Conservation (phyloP, 1,284 basidiomycete genomes). For the Phellinidium pouzarii region DNA sequence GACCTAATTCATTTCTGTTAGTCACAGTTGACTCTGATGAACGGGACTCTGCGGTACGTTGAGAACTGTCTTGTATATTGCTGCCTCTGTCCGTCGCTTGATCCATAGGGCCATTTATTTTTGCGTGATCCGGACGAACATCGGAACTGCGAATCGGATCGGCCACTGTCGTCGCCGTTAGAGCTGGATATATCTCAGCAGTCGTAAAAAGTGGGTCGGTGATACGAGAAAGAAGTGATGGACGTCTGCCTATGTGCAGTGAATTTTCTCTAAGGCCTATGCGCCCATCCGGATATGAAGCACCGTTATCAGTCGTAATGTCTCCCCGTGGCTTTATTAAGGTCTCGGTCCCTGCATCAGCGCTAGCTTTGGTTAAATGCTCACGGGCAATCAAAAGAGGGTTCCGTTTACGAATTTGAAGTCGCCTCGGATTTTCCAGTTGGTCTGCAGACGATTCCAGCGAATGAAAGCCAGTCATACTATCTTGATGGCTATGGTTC, state of each 20-base stretch:
- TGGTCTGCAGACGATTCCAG: neutral
- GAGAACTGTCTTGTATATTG: neutral
- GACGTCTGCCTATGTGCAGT: neutral
- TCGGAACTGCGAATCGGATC: neutral
- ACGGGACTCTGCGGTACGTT: neutral
- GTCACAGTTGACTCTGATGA: neutral
- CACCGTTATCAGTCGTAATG: neutral
- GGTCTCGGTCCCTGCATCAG: neutral
- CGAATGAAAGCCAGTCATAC: neutral
- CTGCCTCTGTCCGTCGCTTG: neutral
- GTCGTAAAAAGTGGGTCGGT: neutral
- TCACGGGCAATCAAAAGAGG: conserved; percentile 13
- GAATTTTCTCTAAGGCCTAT: neutral
- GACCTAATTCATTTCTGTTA: neutral
- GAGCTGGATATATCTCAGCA: neutral
- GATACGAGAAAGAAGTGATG: neutral
- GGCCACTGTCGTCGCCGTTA: neutral
- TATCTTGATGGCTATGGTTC: neutral
- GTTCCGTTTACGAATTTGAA: conserved; percentile 10
- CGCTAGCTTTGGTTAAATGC: conserved; percentile 10
- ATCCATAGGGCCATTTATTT: neutral
- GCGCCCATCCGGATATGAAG: neutral
- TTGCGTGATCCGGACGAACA: neutral
- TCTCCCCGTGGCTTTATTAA: neutral
- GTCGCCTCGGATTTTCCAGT: neutral